phyloP scores from a whole-genome alignment of 805 yeast genomes.

The Saccharomycopsis sp. region DNA sequence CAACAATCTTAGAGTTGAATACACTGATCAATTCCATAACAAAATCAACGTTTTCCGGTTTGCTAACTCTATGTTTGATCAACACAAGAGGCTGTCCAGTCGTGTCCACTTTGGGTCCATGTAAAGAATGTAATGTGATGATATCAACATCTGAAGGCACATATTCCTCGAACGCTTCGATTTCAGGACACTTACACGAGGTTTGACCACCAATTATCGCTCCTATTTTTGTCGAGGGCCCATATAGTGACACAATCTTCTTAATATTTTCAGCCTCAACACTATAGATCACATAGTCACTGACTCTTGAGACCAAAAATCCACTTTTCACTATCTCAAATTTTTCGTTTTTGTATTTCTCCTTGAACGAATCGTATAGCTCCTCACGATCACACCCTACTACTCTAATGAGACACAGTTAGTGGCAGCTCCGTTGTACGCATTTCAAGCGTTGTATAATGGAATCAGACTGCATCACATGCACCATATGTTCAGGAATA shows the following conservation, averaged over 20 bases:
- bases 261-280: slow-evolving; percentile 88
- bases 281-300: slow-evolving; percentile 82
- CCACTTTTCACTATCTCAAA: slow-evolving; percentile 71
- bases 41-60: slow-evolving; percentile 45
- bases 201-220: slow-evolving; percentile 98
- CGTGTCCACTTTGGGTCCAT: slow-evolving; percentile 87
- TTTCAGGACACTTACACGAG: slow-evolving; percentile 88
- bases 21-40: slow-evolving; percentile 64
- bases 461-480: no score
- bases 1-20: slow-evolving; percentile 69
- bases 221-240: slow-evolving; percentile 81
- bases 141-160: slow-evolving; percentile 78
- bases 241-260: slow-evolving; percentile 66
- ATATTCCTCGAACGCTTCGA: slow-evolving; percentile 70
- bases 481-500: no score
- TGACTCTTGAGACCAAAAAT: slow-evolving; percentile 67
- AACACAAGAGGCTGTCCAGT: slow-evolving; percentile 90
- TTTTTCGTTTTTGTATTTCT: slow-evolving; percentile 34
- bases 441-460: no score
- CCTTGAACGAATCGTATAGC: slow-evolving; percentile 38
- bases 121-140: slow-evolving; percentile 83
- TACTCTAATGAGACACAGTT: slow-evolving; percentile 34
- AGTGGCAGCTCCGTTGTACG: background rate
- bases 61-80: slow-evolving; percentile 61
- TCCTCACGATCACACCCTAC: slow-evolving; percentile 84